Percentiles rank a stretch among this genome's conserved stretches.
phyloP scores from a whole-genome alignment of 140 eudicot species.

The Oenanthe javanica region DNA sequence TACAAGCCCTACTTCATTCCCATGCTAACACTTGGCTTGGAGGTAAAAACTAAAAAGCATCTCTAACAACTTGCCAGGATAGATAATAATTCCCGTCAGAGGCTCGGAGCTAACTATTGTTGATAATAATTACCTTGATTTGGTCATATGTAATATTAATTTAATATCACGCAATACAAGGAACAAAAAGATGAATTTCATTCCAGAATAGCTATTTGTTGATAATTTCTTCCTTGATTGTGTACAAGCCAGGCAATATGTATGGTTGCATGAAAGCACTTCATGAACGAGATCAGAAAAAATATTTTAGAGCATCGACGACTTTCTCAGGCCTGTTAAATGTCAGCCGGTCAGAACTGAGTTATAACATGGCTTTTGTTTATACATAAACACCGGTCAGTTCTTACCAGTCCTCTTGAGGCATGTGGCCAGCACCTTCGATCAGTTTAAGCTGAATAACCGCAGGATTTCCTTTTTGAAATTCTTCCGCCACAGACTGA shows the following conservation, averaged over 20 bases:
- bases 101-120: background rate
- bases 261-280: constrained; percentile 1
- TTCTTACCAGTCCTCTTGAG: constrained; percentile 95
- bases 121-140: background rate
- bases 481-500: constrained; percentile 86
- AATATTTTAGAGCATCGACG: constrained; percentile 59
- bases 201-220: background rate
- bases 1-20: background rate
- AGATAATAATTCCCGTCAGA: background rate
- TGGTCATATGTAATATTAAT: background rate
- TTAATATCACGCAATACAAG: background rate
- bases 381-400: background rate
- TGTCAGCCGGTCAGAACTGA: background rate
- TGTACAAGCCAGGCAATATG: background rate
- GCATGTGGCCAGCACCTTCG: constrained; percentile 99
- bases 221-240: constrained; percentile 2
- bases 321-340: constrained; percentile 93
- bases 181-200: background rate
- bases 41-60: background rate
- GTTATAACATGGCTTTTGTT: background rate
- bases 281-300: constrained; percentile 33
- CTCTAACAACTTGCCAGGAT: background rate
- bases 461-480: constrained; percentile 65
- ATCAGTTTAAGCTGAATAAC: constrained; percentile 60
- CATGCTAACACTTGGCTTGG: background rate